Evolutionary conservation across 2,329 filamentous ascomycete species (phyloP), one percentile per base, ranked within the genome.

Genomic region (Emmonsia crescens): DNA sequence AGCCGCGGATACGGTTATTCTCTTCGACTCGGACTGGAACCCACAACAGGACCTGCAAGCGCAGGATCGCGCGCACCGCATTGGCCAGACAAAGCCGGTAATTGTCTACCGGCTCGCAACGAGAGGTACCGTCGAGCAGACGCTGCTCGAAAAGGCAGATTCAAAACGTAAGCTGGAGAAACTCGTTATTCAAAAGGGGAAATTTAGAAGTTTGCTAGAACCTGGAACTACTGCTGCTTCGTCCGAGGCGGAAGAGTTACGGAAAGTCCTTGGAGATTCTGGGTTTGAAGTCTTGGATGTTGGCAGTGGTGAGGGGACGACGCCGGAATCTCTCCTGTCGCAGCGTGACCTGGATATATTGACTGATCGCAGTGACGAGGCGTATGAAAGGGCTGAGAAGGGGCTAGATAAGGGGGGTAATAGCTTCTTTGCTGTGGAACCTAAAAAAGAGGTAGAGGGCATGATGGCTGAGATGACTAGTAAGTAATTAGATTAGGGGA

Each of bases 1-100:
- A 91, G 97, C 94, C 29, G 94, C 94, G 8, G 95, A 99, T 71
- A 99, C 94, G 0, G 94, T 99, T 66, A 87, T 99, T 68, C 88
- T 99, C 52, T 99, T 97, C 69, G 95, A 99, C 74, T 97, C 94
- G 0, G 75, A 77, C 82, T 96, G 93, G 86, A 99, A 99, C 68
- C 94, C 94, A 0, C 94, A 99, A 72, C 93, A 96, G 71, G 94
- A 99, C 73, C 80, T 99, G 0, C 94, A 99, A 71, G 94, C 94
- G 0, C 94, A 97, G 75, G 94, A 99, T 70, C 89, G 94, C 5
- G 91, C 90, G 0, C 94, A 99, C 72, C 85, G 94, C 14, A 97
- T 99, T 65, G 94, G 94, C 0, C 94, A 99, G 73, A 96, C 87
- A 0, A 83, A 87, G 2, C 94, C 94, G 0, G 94, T 99, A 0